Conservation (phyloP, 306 rosid genomes). For the Gynostemma pentaphyllum region DNA sequence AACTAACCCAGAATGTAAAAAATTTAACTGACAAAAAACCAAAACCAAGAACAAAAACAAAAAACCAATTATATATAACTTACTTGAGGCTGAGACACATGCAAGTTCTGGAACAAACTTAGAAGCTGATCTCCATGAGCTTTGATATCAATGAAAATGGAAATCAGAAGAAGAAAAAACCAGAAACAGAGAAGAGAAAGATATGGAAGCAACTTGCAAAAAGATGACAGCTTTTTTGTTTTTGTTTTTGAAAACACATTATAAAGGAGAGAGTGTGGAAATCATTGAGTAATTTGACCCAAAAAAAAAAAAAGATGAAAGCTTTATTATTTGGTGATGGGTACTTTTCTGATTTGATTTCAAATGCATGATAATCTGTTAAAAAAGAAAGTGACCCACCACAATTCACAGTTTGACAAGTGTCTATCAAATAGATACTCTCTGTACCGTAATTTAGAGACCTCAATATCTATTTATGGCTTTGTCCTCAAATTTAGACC, state of each 20-base stretch:
- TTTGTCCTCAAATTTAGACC: not conserved
- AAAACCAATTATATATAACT: not conserved
- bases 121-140: not conserved
- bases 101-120: no score
- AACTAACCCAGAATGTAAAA: not conserved
- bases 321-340: slow-evolving; percentile 2
- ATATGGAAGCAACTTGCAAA: not conserved
- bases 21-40: not conserved
- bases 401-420: not conserved
- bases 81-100: not conserved
- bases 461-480: not conserved
- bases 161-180: slow-evolving; percentile 1
- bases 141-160: not conserved
- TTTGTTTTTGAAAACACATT: no score
- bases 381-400: not conserved
- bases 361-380: not conserved
- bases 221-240: not conserved
- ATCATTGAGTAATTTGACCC: slow-evolving; percentile 3
- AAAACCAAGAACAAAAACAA: not conserved
- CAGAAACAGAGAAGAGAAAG: not conserved
- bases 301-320: not conserved
- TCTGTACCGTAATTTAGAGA: not conserved
- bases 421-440: not conserved
- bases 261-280: not conserved
- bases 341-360: slow-evolving; percentile 9